phyloP scores from a whole-genome alignment of 257 asterid genomes.

The Capsicum rhomboideum region DNA sequence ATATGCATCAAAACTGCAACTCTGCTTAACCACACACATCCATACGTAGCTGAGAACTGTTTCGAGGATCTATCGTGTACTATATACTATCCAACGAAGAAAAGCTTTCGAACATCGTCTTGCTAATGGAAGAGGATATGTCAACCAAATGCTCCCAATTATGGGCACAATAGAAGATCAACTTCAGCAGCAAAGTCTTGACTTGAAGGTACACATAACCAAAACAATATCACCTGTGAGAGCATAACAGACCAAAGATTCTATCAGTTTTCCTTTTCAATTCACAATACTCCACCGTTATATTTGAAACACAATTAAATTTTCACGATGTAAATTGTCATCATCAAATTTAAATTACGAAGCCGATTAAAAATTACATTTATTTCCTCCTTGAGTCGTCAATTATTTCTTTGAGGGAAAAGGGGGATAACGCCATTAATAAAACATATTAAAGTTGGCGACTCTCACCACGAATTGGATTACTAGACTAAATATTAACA shows the following conservation, averaged over 20 bases:
- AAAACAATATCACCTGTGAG: background rate
- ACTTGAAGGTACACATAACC: background rate
- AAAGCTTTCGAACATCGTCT: background rate
- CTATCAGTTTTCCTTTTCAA: background rate
- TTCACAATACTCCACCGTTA: background rate
- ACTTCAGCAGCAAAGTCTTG: background rate
- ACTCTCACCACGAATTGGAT: background rate
- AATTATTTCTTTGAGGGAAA: background rate
- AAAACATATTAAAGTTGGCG: background rate
- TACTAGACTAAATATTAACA: background rate
- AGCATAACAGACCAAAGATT: background rate
- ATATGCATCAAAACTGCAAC: background rate
- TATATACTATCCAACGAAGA: background rate
- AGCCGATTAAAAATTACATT: background rate
- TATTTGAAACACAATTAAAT: background rate
- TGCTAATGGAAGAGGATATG: background rate
- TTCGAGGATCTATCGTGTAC: background rate
- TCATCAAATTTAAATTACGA: background rate
- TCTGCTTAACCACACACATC: background rate
- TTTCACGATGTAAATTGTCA: background rate
- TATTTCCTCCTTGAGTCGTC: background rate
- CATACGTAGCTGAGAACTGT: background rate
- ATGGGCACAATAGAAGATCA: background rate
- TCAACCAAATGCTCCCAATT: background rate
- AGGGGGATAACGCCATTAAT: background rate